phyloP scores from a whole-genome alignment of 2,329 filamentous ascomycete species.

The Ascochyta fabae region DNA sequence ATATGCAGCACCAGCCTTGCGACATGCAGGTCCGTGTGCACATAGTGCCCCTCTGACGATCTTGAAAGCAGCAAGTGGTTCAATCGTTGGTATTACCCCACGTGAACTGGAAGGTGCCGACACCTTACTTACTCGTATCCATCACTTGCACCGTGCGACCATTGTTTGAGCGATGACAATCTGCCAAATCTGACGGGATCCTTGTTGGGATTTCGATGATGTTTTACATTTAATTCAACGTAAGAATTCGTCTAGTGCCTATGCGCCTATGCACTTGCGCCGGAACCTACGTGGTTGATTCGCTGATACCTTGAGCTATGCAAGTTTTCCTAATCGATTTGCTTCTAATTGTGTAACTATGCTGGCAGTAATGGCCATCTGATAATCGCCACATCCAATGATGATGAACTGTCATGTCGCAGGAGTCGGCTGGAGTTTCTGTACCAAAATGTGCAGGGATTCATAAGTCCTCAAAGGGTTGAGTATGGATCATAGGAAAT shows the following conservation, averaged over 20 bases:
- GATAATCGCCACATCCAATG: neutral
- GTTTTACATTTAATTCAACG: slow-evolving; percentile 5
- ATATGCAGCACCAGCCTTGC: slow-evolving; percentile 14
- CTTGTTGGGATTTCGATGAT: slow-evolving; percentile 1
- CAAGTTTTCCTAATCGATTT: slow-evolving; percentile 1
- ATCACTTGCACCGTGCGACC: slow-evolving; percentile 13
- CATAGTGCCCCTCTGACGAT: slow-evolving; percentile 6
- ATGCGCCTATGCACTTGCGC: slow-evolving; percentile 1
- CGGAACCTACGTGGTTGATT: neutral
- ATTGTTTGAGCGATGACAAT: slow-evolving; percentile 14
- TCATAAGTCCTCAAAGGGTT: slow-evolving; percentile 1
- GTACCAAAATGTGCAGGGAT: neutral
- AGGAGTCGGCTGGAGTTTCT: neutral
- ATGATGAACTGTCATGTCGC: slow-evolving; percentile 3
- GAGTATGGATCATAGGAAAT: slow-evolving; percentile 4
- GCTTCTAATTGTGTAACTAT: slow-evolving; percentile 2
- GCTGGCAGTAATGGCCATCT: neutral
- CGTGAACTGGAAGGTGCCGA: slow-evolving; percentile 13
- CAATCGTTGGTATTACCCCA: slow-evolving; percentile 14
- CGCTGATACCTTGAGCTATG: neutral
- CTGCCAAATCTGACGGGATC: neutral
- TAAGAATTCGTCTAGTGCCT: neutral
- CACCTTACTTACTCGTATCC: slow-evolving; percentile 7
- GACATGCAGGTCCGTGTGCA: slow-evolving; percentile 11
- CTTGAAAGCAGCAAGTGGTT: slow-evolving; percentile 7